Conservation (phyloP, 1,284 basidiomycete genomes). For the Cerrena zonata region DNA sequence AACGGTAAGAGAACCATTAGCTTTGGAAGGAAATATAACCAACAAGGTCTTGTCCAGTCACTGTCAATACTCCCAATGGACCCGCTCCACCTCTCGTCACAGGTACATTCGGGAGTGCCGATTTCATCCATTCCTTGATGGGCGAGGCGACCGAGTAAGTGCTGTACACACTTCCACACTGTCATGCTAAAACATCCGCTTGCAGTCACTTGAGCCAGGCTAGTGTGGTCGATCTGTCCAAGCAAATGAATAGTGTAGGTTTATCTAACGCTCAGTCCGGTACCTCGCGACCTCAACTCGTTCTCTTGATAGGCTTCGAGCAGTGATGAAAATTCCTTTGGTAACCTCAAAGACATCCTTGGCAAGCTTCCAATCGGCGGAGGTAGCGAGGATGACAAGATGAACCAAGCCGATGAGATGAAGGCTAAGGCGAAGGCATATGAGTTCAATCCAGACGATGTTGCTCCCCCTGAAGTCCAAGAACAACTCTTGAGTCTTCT, state of each 20-base stretch:
- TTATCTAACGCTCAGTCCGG: neutral
- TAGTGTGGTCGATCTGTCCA: conserved; percentile 74
- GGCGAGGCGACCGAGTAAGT: conserved; percentile 42
- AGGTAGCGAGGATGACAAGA: conserved; percentile 42
- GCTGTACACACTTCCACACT: neutral
- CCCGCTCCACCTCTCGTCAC: conserved; percentile 75
- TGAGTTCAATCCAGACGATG: conserved; percentile 50
- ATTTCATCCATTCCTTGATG: conserved; percentile 69
- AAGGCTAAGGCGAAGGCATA: conserved; percentile 48
- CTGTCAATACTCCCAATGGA: conserved; percentile 68
- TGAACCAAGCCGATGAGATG: conserved; percentile 49
- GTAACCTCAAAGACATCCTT: conserved; percentile 46
- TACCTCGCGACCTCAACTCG: neutral
- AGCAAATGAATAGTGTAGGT: conserved; percentile 53
- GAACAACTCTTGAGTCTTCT: conserved; percentile 61
- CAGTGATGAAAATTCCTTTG: conserved; percentile 31
- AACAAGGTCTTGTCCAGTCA: conserved; percentile 30
- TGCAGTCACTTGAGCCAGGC: conserved; percentile 58
- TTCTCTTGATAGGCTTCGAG: conserved; percentile 26
- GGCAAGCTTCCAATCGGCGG: conserved; percentile 49
- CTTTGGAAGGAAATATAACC: neutral
- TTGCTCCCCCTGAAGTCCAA: conserved; percentile 70
- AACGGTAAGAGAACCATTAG: conserved; percentile 38
- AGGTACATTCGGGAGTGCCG: conserved; percentile 75
- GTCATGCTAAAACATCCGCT: neutral